phyloP scores from a whole-genome alignment of 768 basidiomycete genomes.

The Pisolithus orientalis region DNA sequence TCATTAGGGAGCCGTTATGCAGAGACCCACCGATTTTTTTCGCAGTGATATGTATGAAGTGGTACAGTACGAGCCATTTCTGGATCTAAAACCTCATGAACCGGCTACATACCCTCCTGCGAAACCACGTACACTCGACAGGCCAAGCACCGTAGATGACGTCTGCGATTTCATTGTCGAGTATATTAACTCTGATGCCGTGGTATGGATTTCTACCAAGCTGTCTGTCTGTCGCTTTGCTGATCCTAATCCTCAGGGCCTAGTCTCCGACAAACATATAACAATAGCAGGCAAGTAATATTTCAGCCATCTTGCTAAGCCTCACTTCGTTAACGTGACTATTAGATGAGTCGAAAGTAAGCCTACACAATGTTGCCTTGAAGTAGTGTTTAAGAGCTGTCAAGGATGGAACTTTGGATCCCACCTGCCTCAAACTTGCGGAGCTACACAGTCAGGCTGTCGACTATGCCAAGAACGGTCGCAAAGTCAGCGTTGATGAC shows the following conservation, averaged over 20 bases:
- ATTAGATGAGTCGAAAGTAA: slow-evolving; percentile 66
- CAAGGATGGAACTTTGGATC: slow-evolving; percentile 58
- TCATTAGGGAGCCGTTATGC: background rate
- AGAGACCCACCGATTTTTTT: background rate
- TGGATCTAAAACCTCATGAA: slow-evolving; percentile 44
- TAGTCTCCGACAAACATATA: slow-evolving; percentile 62
- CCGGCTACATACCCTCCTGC: slow-evolving; percentile 47
- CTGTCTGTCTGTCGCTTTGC: background rate
- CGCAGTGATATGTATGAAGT: slow-evolving; percentile 62
- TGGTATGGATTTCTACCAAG: slow-evolving; percentile 38
- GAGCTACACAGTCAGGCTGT: slow-evolving; percentile 58
- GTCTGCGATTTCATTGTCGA: slow-evolving; percentile 78
- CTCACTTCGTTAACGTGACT: background rate
- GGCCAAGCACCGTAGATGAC: slow-evolving; percentile 56
- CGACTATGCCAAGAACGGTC: slow-evolving; percentile 76
- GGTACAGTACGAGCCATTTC: slow-evolving; percentile 46
- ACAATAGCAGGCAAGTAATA: slow-evolving; percentile 56
- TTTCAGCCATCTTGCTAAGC: background rate
- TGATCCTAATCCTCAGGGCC: slow-evolving; percentile 39
- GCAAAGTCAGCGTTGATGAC: slow-evolving; percentile 47
- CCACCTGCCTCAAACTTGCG: slow-evolving; percentile 52
- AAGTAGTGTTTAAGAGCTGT: background rate
- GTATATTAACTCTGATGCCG: slow-evolving; percentile 76
- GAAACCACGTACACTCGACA: slow-evolving; percentile 30
- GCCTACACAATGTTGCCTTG: background rate